Conservation (phyloP, 495 filamentous ascomycete species). For the Haplographium delicatum region DNA sequence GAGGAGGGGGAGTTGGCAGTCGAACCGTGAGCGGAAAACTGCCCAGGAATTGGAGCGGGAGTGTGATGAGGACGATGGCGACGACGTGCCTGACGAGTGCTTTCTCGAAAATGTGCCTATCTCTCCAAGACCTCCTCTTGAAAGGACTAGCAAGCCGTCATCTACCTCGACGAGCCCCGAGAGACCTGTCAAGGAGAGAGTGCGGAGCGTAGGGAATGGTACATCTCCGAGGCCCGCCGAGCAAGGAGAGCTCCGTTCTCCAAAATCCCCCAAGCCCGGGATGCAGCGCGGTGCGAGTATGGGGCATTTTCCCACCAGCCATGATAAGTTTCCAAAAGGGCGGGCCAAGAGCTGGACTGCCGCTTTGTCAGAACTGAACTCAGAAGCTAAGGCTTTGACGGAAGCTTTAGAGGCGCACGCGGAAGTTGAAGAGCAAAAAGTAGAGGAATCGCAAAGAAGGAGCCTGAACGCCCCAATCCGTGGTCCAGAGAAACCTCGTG, state of each 20-base stretch:
- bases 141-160: conserved; percentile 52
- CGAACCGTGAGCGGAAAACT: conserved; percentile 59
- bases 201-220: conserved; percentile 49
- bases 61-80: conserved; percentile 74
- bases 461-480: conserved; percentile 36
- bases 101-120: conserved; percentile 92
- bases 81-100: conserved; percentile 85
- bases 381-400: conserved; percentile 83
- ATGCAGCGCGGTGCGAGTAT: conserved; percentile 20
- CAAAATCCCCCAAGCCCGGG: conserved; percentile 25
- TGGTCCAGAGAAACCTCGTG: conserved; percentile 48
- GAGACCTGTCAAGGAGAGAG: conserved; percentile 40
- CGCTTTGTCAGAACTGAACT: conserved; percentile 71
- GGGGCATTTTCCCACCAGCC: conserved; percentile 26
- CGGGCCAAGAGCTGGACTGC: conserved; percentile 84
- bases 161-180: conserved; percentile 51
- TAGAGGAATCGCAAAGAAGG: conserved; percentile 29
- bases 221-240: conserved; percentile 44
- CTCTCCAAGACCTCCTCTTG: conserved; percentile 72
- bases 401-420: conserved; percentile 85
- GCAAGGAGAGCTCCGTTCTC: conserved; percentile 43
- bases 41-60: conserved; percentile 77
- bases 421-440: conserved; percentile 50
- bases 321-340: conserved; percentile 27
- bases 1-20: conserved; percentile 68